Base-by-base conservation (phyloP, 148 eudicot genomes). In the Vaccinium corymbosum region DNA sequence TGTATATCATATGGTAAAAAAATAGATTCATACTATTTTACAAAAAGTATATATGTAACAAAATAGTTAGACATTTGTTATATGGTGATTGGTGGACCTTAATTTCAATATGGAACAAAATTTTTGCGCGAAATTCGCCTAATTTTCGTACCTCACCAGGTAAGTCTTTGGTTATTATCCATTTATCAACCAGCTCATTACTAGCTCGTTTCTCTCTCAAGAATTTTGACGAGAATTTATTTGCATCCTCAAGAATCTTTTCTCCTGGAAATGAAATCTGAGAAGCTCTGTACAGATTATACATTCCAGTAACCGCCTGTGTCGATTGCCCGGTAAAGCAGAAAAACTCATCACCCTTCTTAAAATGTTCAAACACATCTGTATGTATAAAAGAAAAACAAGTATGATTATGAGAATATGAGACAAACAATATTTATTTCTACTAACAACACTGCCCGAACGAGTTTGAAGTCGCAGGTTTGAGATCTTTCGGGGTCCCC, bases 331-430 rank as follows among this genome's bases (percentile, higher is more conserved):
- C 91, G 2, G 72, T 84, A 20, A 88, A 88, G 90, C 93, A 92
- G 79, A 88, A 48, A 80, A 93, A 93, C 13, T 87, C 86, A 14
- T 86, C 90, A 11, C 88, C 93, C 82, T 90, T 87, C 86, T 92
- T 87, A 82, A 92, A 93, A 75, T 91, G 80, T 48, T 76, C 55
- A 73, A 93, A 89, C 13, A 90, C 97, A 88, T 92, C 97, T 93
- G 90, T 64, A 29, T 10, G n/a, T 22, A 22, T 64, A 64, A 9
- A 3, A 22, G 71, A 64, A 64, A 22, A 22, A 22, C 71, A 10
- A 22, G 32, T 64, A 13, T 29, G 22, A 9, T n/a, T 62, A 64
- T 64, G 22, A 9, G 27, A n/a, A 20, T n/a, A 20, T 12, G 59
- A 55, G 59, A 17, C 59, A 55, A 13, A 16, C 17, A 13, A 55